These are phyloP conservation scores for Pholiota adiposa DNA, from an alignment of 1,284 basidiomycete genomes.

Conservation along the genomic window DNA sequence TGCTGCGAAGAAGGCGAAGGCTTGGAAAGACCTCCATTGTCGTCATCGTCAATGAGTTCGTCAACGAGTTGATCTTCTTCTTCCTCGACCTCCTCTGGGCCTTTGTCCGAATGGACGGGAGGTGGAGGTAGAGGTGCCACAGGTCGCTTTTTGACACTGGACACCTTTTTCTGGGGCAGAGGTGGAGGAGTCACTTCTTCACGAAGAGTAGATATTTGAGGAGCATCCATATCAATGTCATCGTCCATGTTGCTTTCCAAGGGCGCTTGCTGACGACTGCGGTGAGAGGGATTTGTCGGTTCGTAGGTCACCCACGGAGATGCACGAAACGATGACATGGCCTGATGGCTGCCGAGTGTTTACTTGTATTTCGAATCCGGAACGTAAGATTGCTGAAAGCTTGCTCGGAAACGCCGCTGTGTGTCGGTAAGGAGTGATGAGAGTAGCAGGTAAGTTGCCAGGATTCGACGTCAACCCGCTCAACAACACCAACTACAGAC, in stretches of 20 bases:
- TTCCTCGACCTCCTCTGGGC: constrained; percentile 64
- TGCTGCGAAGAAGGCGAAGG: constrained; percentile 39
- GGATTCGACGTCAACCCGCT: not conserved
- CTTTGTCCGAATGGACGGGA: constrained; percentile 31
- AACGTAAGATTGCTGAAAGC: constrained; percentile 13
- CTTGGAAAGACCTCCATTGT: constrained; percentile 47
- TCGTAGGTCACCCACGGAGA: constrained; percentile 51
- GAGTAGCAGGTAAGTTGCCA: not conserved
- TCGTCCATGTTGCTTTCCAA: constrained; percentile 43
- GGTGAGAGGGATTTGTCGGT: constrained; percentile 31
- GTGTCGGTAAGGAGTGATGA: constrained; percentile 1
- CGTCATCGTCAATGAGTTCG: constrained; percentile 43
- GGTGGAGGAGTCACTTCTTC: constrained; percentile 70
- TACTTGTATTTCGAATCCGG: constrained; percentile 37
- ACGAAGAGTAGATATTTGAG: constrained; percentile 74
- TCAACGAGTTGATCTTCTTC: constrained; percentile 81
- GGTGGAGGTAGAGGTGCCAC: constrained; percentile 7
- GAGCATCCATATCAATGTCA: constrained; percentile 76
- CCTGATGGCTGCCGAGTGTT: constrained; percentile 32
- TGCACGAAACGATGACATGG: constrained; percentile 46
- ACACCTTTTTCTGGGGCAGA: constrained; percentile 20
- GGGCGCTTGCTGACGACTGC: constrained; percentile 25
- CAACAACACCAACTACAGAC: not conserved
- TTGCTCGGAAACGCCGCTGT: constrained; percentile 2
- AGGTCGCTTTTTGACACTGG: constrained; percentile 24